Evolutionary conservation across 805 yeast genomes (phyloP), one percentile per base, ranked within the genome.

Genomic region (Yamadazyma takamatsuzukensis): DNA sequence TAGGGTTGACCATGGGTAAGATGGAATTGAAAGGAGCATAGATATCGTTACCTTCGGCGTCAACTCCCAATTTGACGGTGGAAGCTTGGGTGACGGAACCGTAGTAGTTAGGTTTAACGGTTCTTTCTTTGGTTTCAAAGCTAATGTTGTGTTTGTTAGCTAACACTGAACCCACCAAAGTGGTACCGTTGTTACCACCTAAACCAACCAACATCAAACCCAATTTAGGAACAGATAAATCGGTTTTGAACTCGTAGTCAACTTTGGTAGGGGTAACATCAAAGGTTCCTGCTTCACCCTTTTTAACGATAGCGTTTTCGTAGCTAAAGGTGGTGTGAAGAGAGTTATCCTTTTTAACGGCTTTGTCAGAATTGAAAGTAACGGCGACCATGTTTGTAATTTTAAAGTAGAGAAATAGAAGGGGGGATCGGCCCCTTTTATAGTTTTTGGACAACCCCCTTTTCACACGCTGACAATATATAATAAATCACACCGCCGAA

Each of bases 121-220:
- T 70, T 33, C 96, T 95, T 34, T 79, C 80, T 64, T 87, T 88
- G 49, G 83, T 87, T 54, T 84, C 78, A 68, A 89, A 89, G 32
- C 76, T 61, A 43, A 89, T 58, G 41, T 83, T 73, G 57, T 84
- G 72, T 51, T 81, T 86, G 70, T 89, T 89, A 39, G 97, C 95
- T 45, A 83, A 74, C 32, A 80, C 71, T 7, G 96, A 81, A 27
- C 90, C 88, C 34, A 88, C 76, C 44, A 90, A 72, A 10, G 97
- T 89, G 38, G 96, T 74, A 61, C 97, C 97, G 55, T 89, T 89
- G 72, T 89, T 89, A 62, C 97, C 97, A 49, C 97, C 97, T 45
- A 89, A 72, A 48, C 97, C 97, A 21, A 89, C 97, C 42, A 90
- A 72, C 78, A 89, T 63, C 43, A 89, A 69, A 49, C 97, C 97